Base-by-base conservation (phyloP, 2,329 filamentous ascomycete species). In the Sarocladium brachiariae region DNA sequence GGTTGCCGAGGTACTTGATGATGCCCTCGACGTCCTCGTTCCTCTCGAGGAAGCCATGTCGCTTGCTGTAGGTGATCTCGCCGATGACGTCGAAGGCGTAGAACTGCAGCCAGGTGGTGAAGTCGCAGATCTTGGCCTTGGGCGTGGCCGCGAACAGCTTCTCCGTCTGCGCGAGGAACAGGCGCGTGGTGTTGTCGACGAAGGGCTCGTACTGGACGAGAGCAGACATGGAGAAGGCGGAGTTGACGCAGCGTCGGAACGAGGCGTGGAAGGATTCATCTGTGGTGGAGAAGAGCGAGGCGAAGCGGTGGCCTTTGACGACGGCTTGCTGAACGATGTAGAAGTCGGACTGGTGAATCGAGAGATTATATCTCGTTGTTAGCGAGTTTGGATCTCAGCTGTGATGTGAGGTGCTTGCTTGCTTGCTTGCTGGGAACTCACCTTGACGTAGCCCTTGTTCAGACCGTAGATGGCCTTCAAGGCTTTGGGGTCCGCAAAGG, bases 361-460 rank as follows among this genome's bases (percentile, higher is more conserved):
- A 30, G 27, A 30, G 7, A 13, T 30, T 30, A 13, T 30, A 7
- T 7, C 13, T 30, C 7, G 27, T 7, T 30, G 37, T 41, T 41
- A 23, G 10, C 37, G 16, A 41, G 37, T n/a, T n/a, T n/a, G n/a
- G n/a, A n/a, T n/a, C n/a, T n/a, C n/a, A n/a, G n/a, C n/a, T n/a
- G n/a, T n/a, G n/a, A n/a, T n/a, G n/a, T n/a, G n/a, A n/a, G n/a
- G n/a, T n/a, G n/a, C n/a, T n/a, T n/a, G n/a, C n/a, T n/a, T n/a
- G n/a, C n/a, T n/a, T n/a, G n/a, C n/a, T n/a, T n/a, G n/a, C n/a
- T n/a, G n/a, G n/a, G n/a, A n/a, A n/a, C n/a, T 45, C 65, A 87
- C 86, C 78, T 93, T 93, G 45, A 78, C 70, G 57, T 89, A 86
- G 0, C 87, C 86, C 65, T 91, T 91, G 63, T 91, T 92, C 38